Percentiles rank a stretch among this genome's conserved stretches.
These are phyloP conservation scores for Cupressus sempervirens DNA, from an alignment of 75 land plant species.

Conservation along the genomic window DNA sequence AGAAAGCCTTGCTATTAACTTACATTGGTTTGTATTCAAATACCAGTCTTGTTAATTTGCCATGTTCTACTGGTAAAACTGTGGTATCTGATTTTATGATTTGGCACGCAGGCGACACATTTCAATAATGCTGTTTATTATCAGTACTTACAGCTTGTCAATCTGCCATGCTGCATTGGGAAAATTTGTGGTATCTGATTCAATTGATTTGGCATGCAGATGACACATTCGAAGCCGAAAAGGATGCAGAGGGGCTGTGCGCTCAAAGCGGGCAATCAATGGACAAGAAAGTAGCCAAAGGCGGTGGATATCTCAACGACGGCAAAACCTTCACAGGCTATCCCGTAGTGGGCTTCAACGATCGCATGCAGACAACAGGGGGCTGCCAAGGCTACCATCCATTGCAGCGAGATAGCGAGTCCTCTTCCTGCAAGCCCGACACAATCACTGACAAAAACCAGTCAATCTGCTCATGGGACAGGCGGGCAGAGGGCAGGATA, in stretches of 20 bases:
- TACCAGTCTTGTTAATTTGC: too few relatives aligned
- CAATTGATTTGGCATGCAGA: slow-evolving; percentile 5
- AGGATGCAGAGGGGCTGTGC: slow-evolving; percentile 16
- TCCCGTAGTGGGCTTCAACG: slow-evolving; percentile 28
- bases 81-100: too few relatives aligned
- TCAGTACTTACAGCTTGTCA: too few relatives aligned
- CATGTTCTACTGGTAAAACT: too few relatives aligned
- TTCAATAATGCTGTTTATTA: too few relatives aligned
- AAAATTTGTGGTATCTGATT: too few relatives aligned
- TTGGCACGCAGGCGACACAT: slow-evolving; percentile 15
- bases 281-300: not conserved
- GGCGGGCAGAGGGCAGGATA: not conserved
- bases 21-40: too few relatives aligned
- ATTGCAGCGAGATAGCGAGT: not conserved
- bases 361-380: slow-evolving; percentile 23
- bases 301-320: slow-evolving; percentile 15
- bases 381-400: slow-evolving; percentile 19
- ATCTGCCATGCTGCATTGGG: too few relatives aligned
- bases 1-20: too few relatives aligned
- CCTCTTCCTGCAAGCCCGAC: not conserved
- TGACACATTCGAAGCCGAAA: slow-evolving; percentile 7
- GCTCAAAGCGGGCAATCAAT: not conserved
- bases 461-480: slow-evolving; percentile 4
- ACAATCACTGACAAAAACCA: not conserved
- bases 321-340: slow-evolving; percentile 22